Percentiles rank a stretch among this genome's conserved stretches.
phyloP scores from a whole-genome alignment of 1,284 basidiomycete genomes.

The Fomes fomentarius region DNA sequence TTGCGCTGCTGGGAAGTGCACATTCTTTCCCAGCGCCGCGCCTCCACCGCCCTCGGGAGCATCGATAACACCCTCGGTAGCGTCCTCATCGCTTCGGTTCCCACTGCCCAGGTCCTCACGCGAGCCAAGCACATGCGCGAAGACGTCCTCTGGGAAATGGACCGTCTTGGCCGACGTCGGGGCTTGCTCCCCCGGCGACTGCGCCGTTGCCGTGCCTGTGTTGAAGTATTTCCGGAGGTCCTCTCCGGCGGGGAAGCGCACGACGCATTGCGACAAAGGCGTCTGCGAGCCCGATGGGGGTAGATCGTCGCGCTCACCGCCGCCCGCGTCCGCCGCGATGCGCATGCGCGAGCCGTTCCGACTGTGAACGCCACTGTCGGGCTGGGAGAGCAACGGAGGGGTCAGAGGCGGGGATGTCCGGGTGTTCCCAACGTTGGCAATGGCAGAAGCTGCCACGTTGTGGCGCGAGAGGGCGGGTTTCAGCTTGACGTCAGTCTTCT shows the following conservation, averaged over 20 bases:
- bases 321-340: neutral
- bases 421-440: too few species aligned
- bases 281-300: conserved; percentile 8
- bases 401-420: too few species aligned
- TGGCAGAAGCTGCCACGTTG: neutral
- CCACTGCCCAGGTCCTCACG: too few species aligned
- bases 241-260: conserved; percentile 12
- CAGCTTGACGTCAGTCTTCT: conserved; percentile 8
- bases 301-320: neutral
- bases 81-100: too few species aligned
- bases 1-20: conserved; percentile 37
- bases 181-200: too few species aligned
- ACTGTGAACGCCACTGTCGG: too few species aligned
- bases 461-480: conserved; percentile 1
- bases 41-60: too few species aligned
- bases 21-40: conserved; percentile 17
- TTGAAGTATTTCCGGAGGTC: conserved; percentile 3
- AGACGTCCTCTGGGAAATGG: conserved; percentile 14
- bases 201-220: too few species aligned
- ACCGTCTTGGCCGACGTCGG: conserved; percentile 10
- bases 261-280: conserved; percentile 3
- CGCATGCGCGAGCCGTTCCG: neutral
- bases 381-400: too few species aligned
- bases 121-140: neutral
- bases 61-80: too few species aligned